A percentile compares a stretch with the other conserved stretches of the same genome.
These are phyloP conservation scores for Colletotrichum simmondsii DNA, from an alignment of 2,329 filamentous ascomycete species.

Conservation along the genomic window DNA sequence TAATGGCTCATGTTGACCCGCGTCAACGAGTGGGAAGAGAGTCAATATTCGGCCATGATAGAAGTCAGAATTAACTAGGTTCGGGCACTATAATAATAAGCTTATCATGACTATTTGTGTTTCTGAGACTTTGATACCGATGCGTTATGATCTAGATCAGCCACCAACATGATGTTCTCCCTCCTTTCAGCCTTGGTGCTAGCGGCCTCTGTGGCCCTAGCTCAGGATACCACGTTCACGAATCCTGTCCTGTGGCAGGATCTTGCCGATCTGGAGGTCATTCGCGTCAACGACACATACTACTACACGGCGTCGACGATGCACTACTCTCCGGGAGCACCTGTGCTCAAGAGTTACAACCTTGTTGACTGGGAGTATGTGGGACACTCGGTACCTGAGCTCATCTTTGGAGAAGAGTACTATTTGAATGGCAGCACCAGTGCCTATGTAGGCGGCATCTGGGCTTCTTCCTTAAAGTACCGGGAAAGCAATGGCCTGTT, in stretches of 20 bases:
- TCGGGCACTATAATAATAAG: neutral
- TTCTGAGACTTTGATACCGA: neutral
- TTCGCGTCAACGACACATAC: conserved; percentile 47
- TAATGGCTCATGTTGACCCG: neutral
- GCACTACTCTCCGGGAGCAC: conserved; percentile 61
- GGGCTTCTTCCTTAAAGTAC: conserved; percentile 58
- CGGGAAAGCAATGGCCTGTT: conserved; percentile 33
- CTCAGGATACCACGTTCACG: conserved; percentile 42
- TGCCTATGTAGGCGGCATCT: conserved; percentile 64
- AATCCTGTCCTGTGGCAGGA: conserved; percentile 63
- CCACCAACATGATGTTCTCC: conserved; percentile 9
- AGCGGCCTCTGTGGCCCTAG: neutral
- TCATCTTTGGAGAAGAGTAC: conserved; percentile 57
- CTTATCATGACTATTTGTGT: neutral
- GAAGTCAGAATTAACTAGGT: neutral
- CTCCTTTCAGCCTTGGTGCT: neutral
- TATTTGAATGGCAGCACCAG: conserved; percentile 51
- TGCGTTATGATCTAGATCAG: neutral
- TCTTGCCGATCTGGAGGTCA: conserved; percentile 61
- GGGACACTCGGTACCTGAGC: conserved; percentile 47
- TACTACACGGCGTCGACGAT: conserved; percentile 63
- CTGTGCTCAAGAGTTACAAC: conserved; percentile 60
- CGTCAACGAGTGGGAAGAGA: neutral
- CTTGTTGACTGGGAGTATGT: conserved; percentile 56
- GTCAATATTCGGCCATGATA: neutral